Percentiles rank a stretch among this genome's conserved stretches.
phyloP scores from a whole-genome alignment of 345 rosid genomes.

The Eucalyptus pumila region DNA sequence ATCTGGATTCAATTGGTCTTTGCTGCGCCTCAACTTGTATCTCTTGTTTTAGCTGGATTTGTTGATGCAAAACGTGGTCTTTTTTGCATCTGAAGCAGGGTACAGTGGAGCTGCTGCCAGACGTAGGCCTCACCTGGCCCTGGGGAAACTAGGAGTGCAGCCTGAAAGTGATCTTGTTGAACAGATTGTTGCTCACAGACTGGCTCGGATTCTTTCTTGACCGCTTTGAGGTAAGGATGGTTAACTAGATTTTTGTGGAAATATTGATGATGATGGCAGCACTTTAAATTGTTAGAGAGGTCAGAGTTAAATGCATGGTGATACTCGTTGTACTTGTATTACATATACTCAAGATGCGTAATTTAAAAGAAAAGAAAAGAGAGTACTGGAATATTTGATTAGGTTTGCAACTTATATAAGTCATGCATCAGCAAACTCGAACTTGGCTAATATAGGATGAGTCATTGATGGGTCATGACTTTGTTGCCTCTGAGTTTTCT shows the following conservation, averaged over 20 bases:
- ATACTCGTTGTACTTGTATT: too few relatives aligned
- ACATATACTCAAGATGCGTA: too few relatives aligned
- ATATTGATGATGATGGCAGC: too few relatives aligned
- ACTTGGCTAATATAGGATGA: neutral
- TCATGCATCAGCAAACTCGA: neutral
- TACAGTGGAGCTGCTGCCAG: constrained; percentile 86
- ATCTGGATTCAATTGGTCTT: constrained; percentile 98
- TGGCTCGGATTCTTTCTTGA: constrained; percentile 95
- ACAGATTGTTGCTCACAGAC: constrained; percentile 81
- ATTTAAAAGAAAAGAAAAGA: neutral
- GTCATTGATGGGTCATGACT: neutral
- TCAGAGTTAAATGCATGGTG: too few relatives aligned
- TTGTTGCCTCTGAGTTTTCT: neutral
- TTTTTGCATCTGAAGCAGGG: constrained; percentile 76
- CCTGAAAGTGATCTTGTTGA: constrained; percentile 78
- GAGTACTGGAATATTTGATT: neutral
- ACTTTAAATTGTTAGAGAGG: too few relatives aligned
- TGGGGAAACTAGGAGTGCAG: constrained; percentile 73
- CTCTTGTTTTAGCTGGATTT: constrained; percentile 87
- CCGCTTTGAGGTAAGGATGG: constrained; percentile 76
- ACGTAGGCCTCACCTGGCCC: constrained; percentile 78
- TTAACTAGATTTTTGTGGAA: too few relatives aligned
- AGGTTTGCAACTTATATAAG: neutral
- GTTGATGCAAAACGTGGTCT: constrained; percentile 97
- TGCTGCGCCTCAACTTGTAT: constrained; percentile 83